Evolutionary conservation across 2,329 filamentous ascomycete genomes (phyloP).

Genomic region (Magnaporthiopsis poae): DNA sequence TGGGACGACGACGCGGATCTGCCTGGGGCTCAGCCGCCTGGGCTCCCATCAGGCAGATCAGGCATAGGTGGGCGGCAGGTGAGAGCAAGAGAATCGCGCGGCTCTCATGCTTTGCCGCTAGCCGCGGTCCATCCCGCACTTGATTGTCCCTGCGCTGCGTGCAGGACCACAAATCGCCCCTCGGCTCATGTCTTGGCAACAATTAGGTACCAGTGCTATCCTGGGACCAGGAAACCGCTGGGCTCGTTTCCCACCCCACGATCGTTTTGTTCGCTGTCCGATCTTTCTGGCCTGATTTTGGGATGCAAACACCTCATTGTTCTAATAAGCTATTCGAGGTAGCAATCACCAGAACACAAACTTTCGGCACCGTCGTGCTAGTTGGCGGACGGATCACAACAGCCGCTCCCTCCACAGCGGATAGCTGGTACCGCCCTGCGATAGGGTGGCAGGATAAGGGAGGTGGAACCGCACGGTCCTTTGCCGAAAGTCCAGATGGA

Average conservation of each 20-base stretch:
- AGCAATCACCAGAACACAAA: neutral
- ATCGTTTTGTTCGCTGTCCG: neutral
- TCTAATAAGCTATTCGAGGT: neutral
- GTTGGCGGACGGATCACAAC: neutral
- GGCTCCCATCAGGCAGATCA: neutral
- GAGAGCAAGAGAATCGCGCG: no score
- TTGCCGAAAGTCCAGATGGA: neutral
- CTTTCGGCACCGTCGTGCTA: neutral
- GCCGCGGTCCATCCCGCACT: neutral
- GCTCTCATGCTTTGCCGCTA: neutral
- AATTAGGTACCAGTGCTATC: neutral
- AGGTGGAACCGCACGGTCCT: neutral
- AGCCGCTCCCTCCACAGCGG: neutral
- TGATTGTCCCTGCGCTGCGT: neutral
- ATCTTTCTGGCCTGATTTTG: neutral
- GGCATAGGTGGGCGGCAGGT: no score
- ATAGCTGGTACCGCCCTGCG: neutral
- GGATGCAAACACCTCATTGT: neutral
- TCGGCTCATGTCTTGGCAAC: neutral
- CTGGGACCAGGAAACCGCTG: neutral
- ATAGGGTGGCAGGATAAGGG: neutral
- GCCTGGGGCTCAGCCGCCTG: neutral
- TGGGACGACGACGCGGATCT: neutral
- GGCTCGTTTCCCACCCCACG: neutral
- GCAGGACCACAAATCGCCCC: neutral